Percentiles rank a stretch among this genome's conserved stretches.
phyloP scores from a whole-genome alignment of 768 basidiomycete species.

The Tephrocybe rancida region DNA sequence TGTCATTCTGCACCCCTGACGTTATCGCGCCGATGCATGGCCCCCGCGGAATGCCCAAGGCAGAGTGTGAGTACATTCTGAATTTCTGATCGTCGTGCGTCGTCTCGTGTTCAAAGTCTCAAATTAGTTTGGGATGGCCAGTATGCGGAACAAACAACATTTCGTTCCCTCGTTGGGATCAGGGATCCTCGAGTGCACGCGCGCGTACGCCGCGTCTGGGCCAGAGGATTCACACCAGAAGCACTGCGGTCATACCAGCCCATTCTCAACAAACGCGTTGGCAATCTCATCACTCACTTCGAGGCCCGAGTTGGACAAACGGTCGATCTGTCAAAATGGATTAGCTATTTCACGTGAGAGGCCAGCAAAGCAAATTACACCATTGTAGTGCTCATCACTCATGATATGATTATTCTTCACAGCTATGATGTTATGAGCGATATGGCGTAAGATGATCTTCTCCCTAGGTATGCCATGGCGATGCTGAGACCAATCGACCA shows the following conservation, averaged over 20 bases:
- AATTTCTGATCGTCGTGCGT: background rate
- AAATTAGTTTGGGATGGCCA: conserved; percentile 37
- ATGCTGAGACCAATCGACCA: conserved; percentile 3
- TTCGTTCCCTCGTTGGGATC: conserved; percentile 29
- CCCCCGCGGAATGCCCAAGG: conserved; percentile 41
- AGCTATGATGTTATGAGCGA: conserved; percentile 45
- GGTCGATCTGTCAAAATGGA: conserved; percentile 36
- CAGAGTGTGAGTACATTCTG: conserved; percentile 19
- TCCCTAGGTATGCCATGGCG: background rate
- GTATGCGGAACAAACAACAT: conserved; percentile 15
- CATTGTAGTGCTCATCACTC: background rate
- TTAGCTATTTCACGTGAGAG: conserved; percentile 40
- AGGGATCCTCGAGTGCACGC: conserved; percentile 33
- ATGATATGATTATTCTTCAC: background rate
- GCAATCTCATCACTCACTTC: conserved; percentile 27
- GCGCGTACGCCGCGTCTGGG: conserved; percentile 41
- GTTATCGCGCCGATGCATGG: conserved; percentile 37
- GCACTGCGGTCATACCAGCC: conserved; percentile 31
- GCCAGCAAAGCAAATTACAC: background rate
- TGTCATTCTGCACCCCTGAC: conserved; percentile 38
- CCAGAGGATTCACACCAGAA: conserved; percentile 34
- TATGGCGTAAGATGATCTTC: conserved; percentile 29
- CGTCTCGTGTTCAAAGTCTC: conserved; percentile 15
- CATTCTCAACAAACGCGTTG: conserved; percentile 15
- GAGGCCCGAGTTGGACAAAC: conserved; percentile 11